Base-by-base conservation (phyloP, 768 basidiomycete species). In the Tephrocybe sp. region DNA sequence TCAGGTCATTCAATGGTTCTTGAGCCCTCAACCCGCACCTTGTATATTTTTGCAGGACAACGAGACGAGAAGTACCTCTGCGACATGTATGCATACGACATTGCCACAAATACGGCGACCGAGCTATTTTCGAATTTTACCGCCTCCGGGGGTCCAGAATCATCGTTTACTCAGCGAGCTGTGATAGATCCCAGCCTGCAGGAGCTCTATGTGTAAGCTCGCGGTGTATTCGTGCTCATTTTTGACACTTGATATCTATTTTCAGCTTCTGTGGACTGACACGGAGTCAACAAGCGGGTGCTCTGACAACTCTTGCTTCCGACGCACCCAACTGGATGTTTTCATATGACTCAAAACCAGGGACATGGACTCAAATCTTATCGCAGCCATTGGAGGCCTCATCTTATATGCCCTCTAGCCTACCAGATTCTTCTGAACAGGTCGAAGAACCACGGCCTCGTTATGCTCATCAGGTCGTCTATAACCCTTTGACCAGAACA, bases 1-100 rank as follows among this genome's bases (percentile, higher is more conserved):
- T 34, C 31, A 85, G 87, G 88, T 0, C 89, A 92, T 66, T 89
- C 88, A 3, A 92, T 92, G 89, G 78, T 90, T 4, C 72, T 90
- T 16, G 89, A 91, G 46, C 71, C 83, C 4, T 66, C 64, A 9
- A 66, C 76, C 0, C 78, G 77, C 28, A 79, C 74, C 0, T 71
- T 91, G 13, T 86, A 80, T 63, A 83, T 92, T 35, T 86, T 91
- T 55, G 87, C 82, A 9, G 89, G 90, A 1, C 84, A 87, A 63
- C 74, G 79, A 15, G 82, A 83, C 22, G 79, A 86, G 19, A 79
- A 72, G 50, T 84, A 82, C 52, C 74, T 87, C 8, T 79, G 83
- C 2, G 89, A 91, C 64, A 88, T 91, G 87, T 87, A 85, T 44
- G 73, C 82, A 1, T 88, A 83, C 65, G 79, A 89, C 49, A 77